These are phyloP conservation scores for Niveomyces coronatus DNA, from an alignment of 2,329 filamentous ascomycete genomes.

Conservation along the genomic window DNA sequence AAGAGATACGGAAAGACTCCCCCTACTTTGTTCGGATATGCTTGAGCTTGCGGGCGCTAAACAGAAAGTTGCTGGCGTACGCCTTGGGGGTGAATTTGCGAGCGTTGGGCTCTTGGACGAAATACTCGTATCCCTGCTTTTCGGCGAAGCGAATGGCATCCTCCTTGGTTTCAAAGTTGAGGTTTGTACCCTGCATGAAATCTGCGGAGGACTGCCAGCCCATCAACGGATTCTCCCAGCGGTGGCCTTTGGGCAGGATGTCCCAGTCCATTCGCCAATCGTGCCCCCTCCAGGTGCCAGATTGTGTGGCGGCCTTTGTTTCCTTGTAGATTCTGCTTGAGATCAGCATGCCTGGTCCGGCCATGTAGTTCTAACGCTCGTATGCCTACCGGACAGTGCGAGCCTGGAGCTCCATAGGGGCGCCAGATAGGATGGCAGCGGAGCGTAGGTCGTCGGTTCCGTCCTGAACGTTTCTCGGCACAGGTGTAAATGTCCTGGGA, in stretches of 20 bases:
- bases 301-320: slow-evolving; percentile 91
- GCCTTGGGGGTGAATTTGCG: slow-evolving; percentile 82
- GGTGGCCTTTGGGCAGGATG: slow-evolving; percentile 78
- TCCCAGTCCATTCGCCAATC: slow-evolving; percentile 99
- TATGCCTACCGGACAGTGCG: slow-evolving; percentile 74
- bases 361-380: not conserved
- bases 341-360: not conserved
- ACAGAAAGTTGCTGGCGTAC: slow-evolving; percentile 94
- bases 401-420: slow-evolving; percentile 86
- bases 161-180: slow-evolving; percentile 88
- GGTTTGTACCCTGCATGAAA: slow-evolving; percentile 84
- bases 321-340: slow-evolving; percentile 74
- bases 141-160: slow-evolving; percentile 91
- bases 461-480: slow-evolving; percentile 82
- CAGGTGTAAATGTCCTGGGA: slow-evolving; percentile 73
- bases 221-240: slow-evolving; percentile 98
- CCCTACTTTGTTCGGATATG: slow-evolving; percentile 68
- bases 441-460: slow-evolving; percentile 76
- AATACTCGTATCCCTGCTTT: slow-evolving; percentile 99
- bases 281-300: slow-evolving; percentile 72
- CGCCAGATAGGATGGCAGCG: slow-evolving; percentile 81
- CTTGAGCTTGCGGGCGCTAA: slow-evolving; percentile 79
- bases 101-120: slow-evolving; percentile 91
- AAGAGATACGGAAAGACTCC: not conserved
- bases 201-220: slow-evolving; percentile 97